phyloP scores from a whole-genome alignment of 2,329 filamentous ascomycete species.

The Curvularia sp. region DNA sequence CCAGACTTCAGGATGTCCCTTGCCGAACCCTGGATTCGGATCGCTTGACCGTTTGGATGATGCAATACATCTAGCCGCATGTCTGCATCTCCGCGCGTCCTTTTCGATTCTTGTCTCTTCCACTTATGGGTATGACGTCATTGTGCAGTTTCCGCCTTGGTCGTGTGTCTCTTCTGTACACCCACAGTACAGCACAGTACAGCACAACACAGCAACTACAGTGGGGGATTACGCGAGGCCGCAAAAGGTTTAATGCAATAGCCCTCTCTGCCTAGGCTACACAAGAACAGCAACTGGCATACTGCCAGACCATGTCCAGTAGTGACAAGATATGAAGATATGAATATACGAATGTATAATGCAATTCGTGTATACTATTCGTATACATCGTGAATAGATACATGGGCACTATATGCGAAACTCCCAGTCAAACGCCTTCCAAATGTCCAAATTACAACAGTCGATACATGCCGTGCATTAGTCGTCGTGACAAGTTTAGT shows the following conservation, averaged over 20 bases:
- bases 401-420: constrained; percentile 34
- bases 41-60: background rate
- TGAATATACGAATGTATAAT: background rate
- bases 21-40: background rate
- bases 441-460: constrained; percentile 17
- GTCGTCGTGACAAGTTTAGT: constrained; percentile 33
- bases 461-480: constrained; percentile 25
- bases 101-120: background rate
- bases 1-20: background rate
- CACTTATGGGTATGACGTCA: background rate
- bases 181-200: background rate
- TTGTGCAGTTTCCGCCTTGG: background rate
- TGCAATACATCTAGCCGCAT: background rate
- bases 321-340: background rate
- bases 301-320: background rate
- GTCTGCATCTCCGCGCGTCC: background rate
- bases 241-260: background rate
- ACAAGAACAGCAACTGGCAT: background rate
- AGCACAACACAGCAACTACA: background rate
- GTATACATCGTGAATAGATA: constrained; percentile 28
- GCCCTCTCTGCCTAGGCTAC: background rate
- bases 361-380: constrained; percentile 17
- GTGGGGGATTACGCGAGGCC: background rate
- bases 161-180: background rate
- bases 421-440: constrained; percentile 37